Percentiles rank a stretch among this genome's conserved stretches.
These are phyloP conservation scores for Talaromyces adpressus DNA, from an alignment of 495 filamentous ascomycete genomes.

Conservation along the genomic window DNA sequence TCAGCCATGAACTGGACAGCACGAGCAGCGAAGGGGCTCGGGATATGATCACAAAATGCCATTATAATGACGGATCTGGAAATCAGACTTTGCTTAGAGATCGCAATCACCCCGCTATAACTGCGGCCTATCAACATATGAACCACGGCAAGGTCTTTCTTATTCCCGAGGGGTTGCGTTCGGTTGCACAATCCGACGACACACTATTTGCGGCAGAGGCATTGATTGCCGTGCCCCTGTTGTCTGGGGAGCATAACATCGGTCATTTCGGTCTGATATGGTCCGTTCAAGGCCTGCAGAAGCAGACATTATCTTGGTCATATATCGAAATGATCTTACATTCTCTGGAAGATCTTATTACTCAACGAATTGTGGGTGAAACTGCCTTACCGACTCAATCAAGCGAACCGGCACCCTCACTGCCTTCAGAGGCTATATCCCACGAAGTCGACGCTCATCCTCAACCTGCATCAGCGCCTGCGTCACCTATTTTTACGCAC, in stretches of 20 bases:
- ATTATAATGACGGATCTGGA: slow-evolving; percentile 58
- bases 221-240: slow-evolving; percentile 67
- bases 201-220: slow-evolving; percentile 58
- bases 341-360: slow-evolving; percentile 67
- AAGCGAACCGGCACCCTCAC: slow-evolving; percentile 15
- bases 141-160: slow-evolving; percentile 67
- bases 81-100: slow-evolving; percentile 47
- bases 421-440: not conserved
- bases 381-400: slow-evolving; percentile 23
- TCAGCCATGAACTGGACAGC: slow-evolving; percentile 28
- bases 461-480: slow-evolving; percentile 37
- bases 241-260: slow-evolving; percentile 61
- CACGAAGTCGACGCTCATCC: slow-evolving; percentile 18
- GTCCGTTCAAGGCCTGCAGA: slow-evolving; percentile 53
- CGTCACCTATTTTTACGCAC: slow-evolving; percentile 15
- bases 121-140: slow-evolving; percentile 62
- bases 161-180: slow-evolving; percentile 55
- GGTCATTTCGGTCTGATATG: slow-evolving; percentile 74
- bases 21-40: slow-evolving; percentile 33
- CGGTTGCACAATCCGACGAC: slow-evolving; percentile 51
- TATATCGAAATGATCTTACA: slow-evolving; percentile 69
- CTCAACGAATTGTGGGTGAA: slow-evolving; percentile 50
- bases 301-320: slow-evolving; percentile 56
- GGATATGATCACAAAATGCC: slow-evolving; percentile 61
- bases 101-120: slow-evolving; percentile 58